Evolutionary conservation across 2,329 filamentous ascomycete species (phyloP), one percentile per base, ranked within the genome.

Genomic region (Diaporthe australafricana): DNA sequence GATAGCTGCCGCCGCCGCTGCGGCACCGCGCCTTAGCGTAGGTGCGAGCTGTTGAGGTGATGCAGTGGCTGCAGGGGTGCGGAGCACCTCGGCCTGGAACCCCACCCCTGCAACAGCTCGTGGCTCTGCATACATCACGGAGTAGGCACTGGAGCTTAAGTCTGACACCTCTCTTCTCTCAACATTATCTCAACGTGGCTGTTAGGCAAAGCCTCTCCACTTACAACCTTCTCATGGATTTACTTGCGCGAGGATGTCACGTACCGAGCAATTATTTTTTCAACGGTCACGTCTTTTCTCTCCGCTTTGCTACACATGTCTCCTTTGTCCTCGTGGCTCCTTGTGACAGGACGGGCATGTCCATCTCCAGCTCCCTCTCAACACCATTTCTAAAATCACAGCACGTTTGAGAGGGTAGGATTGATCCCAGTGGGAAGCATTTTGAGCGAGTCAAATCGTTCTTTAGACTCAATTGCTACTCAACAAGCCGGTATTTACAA

Each of bases 1-100:
- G 60, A 48, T 65, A 47, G 57, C 55, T 42, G 60, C 60, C 45
- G 57, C 55, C 27, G 60, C 60, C 45, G 45, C 60, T 65, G 30
- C 60, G 60, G 60, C 30, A 65, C 60, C 60, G 60, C 20, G 42
- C 4, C 40, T 35, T 65, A 65, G 60, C 60, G 60, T 65, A 3
- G 45, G 60, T 42, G n/a, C 42, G 30, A 50, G 45, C 60, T 50
- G 60, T 30, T 65, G 60, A 65, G 60, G 45, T 65, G 60, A 65
- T 65, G 60, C 60, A 20, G 45, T 25, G 30, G 45, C 30, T 65
- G 60, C 60, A 65, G 60, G 60, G 60, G 45, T 48, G 8, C 2
- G 60, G 42, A 25, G 57, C 40, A 30, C 57, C 57, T 62, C 17
- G 57, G 57, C 57, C 40, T 32, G 57, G 38, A n/a, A 35, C 45